A percentile compares a stretch with the other conserved stretches of the same genome.
These are phyloP conservation scores for Metschnikowia baotianmanensis DNA, from an alignment of 805 yeast species.

Conservation along the genomic window DNA sequence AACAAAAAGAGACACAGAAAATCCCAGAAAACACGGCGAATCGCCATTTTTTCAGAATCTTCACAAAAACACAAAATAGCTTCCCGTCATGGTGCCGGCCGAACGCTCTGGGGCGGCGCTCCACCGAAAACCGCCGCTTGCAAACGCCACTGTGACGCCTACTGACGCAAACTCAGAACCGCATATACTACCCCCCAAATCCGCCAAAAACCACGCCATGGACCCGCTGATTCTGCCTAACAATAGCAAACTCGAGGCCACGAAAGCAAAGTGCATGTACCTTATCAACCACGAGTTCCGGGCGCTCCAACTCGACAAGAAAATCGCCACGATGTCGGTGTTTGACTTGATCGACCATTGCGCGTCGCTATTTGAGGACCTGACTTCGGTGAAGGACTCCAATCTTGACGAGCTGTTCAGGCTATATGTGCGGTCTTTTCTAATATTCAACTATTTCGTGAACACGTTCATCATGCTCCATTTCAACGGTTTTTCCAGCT, in stretches of 20 bases:
- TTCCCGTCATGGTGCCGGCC: too few species aligned
- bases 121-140: slow-evolving; percentile 1
- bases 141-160: not conserved
- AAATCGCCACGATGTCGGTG: slow-evolving; percentile 30
- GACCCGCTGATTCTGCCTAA: not conserved
- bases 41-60: too few species aligned
- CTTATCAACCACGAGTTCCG: slow-evolving; percentile 35
- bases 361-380: slow-evolving; percentile 36
- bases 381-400: slow-evolving; percentile 15
- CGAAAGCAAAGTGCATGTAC: slow-evolving; percentile 1
- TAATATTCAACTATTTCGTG: slow-evolving; percentile 42
- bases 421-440: slow-evolving; percentile 35
- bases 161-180: too few species aligned
- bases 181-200: not conserved
- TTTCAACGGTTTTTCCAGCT: slow-evolving; percentile 41
- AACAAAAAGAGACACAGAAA: too few species aligned
- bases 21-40: too few species aligned
- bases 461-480: slow-evolving; percentile 43
- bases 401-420: slow-evolving; percentile 17
- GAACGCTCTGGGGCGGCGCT: too few species aligned
- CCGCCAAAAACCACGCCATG: not conserved
- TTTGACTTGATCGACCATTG: slow-evolving; percentile 44
- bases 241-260: not conserved
- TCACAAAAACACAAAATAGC: too few species aligned
- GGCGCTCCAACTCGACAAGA: slow-evolving; percentile 33